Base-by-base conservation (phyloP, 176 grass and related monocot species). In the Paspalum notatum region DNA sequence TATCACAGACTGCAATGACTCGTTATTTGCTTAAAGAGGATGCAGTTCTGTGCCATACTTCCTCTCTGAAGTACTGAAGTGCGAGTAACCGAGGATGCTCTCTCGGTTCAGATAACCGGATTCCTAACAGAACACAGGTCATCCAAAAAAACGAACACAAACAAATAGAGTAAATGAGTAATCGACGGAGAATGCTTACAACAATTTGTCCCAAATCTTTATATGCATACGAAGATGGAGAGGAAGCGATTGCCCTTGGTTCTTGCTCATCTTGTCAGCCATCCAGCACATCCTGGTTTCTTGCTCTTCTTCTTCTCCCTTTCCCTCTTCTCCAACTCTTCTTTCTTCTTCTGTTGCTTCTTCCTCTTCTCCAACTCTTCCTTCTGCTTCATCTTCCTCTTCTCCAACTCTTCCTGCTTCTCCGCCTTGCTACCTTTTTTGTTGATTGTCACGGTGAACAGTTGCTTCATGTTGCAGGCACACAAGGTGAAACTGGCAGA, bases 381-480 rank as follows among this genome's bases (percentile, higher is more conserved):
- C n/a, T n/a, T n/a, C n/a, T 7, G 50, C 18, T 13, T 40, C 32
- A 14, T 54, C 62, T 12, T n/a, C n/a, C n/a, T n/a, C n/a, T n/a
- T n/a, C n/a, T n/a, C n/a, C n/a, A n/a, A n/a, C n/a, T n/a, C n/a
- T n/a, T 44, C 22, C 54, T 26, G 68, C 22, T 32, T 69, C 21
- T 13, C 65, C 0, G 4, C 15, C 41, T 40, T n/a, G 2, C 26
- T 44, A 21, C 46, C 17, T 54, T 56, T 22, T 7, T 18, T 67
- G 16, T n/a, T 59, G 39, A 21, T 11, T 12, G 46, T 17, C 65
- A 58, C 40, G 12, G 15, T 9, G 78, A 71, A 11, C 52, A 71
- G 52, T 14, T 81, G 54, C 53, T 60, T 54, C 32, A 37, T 70
- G 22, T 57, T 27, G 27, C 78, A 80, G 16, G 65, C 58, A 40